Percentiles rank a stretch among this genome's conserved stretches.
Conservation (phyloP, 83 land plant genomes). For the Diphasiastrum complanatum region DNA sequence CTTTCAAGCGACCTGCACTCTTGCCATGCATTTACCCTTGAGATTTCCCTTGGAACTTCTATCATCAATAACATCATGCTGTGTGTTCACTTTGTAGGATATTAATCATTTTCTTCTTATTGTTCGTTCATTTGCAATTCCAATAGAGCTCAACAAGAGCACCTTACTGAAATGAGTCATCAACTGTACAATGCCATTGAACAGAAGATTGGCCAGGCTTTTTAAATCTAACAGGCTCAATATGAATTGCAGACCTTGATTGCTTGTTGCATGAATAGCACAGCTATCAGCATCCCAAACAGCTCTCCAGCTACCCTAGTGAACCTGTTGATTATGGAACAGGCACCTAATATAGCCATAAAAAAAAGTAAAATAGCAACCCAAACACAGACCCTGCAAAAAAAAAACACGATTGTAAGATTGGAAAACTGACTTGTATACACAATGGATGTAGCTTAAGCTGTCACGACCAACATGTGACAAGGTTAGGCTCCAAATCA, state of each 20-base stretch:
- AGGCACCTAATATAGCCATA: conserved; percentile 3
- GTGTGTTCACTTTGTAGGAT: no score
- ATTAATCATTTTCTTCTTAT: no score
- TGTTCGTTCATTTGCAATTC: no score
- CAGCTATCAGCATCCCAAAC: conserved; percentile 17
- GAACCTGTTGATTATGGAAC: conserved; percentile 15
- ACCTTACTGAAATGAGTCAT: background rate
- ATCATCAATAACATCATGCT: no score
- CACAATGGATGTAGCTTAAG: background rate
- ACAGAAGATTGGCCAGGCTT: background rate
- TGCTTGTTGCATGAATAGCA: conserved; percentile 12
- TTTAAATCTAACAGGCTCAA: no score
- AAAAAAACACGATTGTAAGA: background rate
- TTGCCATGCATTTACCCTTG: no score
- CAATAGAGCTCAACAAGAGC: background rate
- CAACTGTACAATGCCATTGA: background rate
- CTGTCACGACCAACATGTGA: background rate
- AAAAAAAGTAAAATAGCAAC: conserved; percentile 6
- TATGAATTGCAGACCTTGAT: no score
- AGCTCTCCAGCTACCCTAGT: conserved; percentile 12
- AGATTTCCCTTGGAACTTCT: no score
- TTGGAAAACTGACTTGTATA: background rate
- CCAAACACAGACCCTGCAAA: conserved; percentile 16
- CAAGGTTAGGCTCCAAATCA: background rate
- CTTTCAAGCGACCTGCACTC: no score